Evolutionary conservation across 352 stramenopile genomes (phyloP), one percentile per base, ranked within the genome.

Genomic region (Globisporangium okanoganense): DNA sequence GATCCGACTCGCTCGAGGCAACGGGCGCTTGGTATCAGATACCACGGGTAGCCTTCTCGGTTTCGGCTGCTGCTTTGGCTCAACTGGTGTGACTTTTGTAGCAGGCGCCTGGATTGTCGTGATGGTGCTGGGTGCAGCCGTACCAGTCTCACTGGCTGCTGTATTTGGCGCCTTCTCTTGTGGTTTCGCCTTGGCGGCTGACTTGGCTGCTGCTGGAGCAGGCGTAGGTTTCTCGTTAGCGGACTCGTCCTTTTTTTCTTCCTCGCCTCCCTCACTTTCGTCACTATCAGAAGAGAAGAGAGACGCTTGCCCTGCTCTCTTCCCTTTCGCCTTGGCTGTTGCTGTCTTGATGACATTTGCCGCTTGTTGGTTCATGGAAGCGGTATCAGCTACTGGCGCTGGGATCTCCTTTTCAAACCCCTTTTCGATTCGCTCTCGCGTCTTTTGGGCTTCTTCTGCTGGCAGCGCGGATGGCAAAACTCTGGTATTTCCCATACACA

Each of bases 351-450:
- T 29, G 13, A 5, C 7, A 14, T n/a, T 31, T 56, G 61, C 13
- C 3, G 9, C 24, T 24, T 24, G 22, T 6, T 50, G n/a, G 27
- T 40, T 36, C 20, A 31, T 36, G 24, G 27, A 35, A 7, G 8
- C 14, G 2, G 35, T 25, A 5, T 16, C 27, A n/a, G 38, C 27
- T 24, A 8, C 20, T 38, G 33, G 25, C 6, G 18, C 18, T 31
- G 38, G n/a, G 3, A 29, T 12, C 62, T 58, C 44, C 36, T 65
- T 59, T 55, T 78, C 64, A 60, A 70, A 67, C 2, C 71, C 71
- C 29, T 70, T 74, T 48, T 80, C 69, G 50, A 85, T 81, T 27
- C 54, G 68, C 41, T 75, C 69, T 63, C 66, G 69, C 10, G 66
- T 58, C 24, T 69, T 57, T 22, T 71, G 61, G 0, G 73, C 73